Conservation (phyloP, 305 asterid genomes). For the Solanum hybrid region DNA sequence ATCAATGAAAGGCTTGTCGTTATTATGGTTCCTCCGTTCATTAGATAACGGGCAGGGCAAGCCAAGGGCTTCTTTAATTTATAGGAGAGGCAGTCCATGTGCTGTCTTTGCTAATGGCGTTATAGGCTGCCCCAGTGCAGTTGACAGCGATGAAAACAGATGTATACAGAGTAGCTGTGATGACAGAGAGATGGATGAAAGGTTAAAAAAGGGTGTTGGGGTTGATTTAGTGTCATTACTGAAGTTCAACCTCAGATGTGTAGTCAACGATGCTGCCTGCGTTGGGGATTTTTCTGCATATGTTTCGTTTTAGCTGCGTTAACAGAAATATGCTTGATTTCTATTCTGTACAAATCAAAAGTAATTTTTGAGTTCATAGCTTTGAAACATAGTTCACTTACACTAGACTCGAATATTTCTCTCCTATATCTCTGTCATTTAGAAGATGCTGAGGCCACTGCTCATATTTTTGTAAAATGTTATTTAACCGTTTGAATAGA, state of each 20-base stretch:
- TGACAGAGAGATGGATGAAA: neutral
- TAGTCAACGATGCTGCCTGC: neutral
- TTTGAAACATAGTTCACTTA: neutral
- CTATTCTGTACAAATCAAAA: slow-evolving; percentile 5
- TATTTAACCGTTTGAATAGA: slow-evolving; percentile 3
- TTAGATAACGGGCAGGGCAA: neutral
- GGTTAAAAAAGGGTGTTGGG: neutral
- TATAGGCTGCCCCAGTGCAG: neutral
- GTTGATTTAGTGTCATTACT: neutral
- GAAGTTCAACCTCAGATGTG: neutral
- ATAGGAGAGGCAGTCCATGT: neutral
- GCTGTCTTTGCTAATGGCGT: neutral
- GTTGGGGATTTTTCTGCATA: neutral
- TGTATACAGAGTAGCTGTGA: neutral
- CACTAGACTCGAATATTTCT: neutral
- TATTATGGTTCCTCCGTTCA: neutral
- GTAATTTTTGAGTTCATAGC: slow-evolving; percentile 1
- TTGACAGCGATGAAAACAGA: neutral
- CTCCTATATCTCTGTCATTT: neutral
- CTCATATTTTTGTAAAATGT: slow-evolving; percentile 2
- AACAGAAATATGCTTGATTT: neutral
- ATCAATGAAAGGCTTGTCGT: neutral
- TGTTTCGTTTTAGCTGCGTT: neutral
- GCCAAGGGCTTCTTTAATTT: neutral
- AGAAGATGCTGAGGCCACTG: neutral